phyloP scores from a whole-genome alignment of 805 yeast genomes.

The Myxozyma mucilagina region DNA sequence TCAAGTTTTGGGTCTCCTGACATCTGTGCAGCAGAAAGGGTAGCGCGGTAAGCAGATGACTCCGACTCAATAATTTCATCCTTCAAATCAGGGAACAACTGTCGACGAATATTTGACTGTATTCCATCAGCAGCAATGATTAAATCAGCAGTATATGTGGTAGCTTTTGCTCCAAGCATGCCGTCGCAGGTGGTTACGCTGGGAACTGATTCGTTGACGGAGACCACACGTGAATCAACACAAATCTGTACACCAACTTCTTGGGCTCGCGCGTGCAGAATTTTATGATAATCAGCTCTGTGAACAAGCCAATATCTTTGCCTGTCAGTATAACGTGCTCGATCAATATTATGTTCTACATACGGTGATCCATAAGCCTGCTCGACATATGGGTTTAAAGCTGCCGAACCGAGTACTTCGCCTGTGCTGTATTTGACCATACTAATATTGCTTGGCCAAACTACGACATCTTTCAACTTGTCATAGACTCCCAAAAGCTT shows the following conservation, averaged over 20 bases:
- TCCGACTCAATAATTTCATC: constrained; percentile 16
- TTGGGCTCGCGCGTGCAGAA: constrained; percentile 11
- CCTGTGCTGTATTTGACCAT: constrained; percentile 11
- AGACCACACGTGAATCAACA: constrained; percentile 6
- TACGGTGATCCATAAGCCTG: constrained; percentile 13
- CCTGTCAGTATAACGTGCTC: not conserved
- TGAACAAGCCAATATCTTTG: constrained; percentile 15
- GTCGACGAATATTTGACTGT: constrained; percentile 10
- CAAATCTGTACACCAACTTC: constrained; percentile 16
- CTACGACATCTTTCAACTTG: constrained; percentile 20
- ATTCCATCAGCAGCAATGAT: constrained; percentile 30
- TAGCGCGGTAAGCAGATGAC: constrained; percentile 18
- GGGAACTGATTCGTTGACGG: constrained; percentile 10
- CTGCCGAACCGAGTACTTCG: constrained; percentile 7
- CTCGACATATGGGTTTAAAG: constrained; percentile 14
- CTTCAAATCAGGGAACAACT: constrained; percentile 9
- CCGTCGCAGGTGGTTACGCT: constrained; percentile 14
- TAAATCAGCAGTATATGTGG: constrained; percentile 18
- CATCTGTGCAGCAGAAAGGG: constrained; percentile 12
- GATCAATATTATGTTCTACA: not conserved
- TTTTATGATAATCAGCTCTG: constrained; percentile 19
- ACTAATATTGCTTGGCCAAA: constrained; percentile 2
- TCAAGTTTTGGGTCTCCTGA: constrained; percentile 10
- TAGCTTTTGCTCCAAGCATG: not conserved
- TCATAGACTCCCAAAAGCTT: constrained; percentile 34